Conservation (phyloP, 163 green algal genomes). For the Trebouxiophyceae sp. region DNA sequence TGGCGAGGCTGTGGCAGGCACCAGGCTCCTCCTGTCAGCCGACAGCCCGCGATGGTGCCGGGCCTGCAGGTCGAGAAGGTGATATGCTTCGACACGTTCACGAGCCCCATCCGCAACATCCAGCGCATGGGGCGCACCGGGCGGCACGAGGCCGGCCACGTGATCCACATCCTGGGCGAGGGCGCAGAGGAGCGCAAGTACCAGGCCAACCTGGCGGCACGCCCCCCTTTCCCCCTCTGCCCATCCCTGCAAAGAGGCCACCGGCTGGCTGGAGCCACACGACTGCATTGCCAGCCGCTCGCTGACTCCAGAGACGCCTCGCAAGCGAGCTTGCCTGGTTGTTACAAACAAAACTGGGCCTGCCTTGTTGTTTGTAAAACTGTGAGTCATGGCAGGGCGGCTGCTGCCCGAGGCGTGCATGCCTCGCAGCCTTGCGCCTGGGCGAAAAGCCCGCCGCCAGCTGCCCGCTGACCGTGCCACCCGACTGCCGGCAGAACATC, state of each 20-base stretch:
- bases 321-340: not conserved
- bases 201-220: constrained; percentile 16
- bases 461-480: not conserved
- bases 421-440: not conserved
- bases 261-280: not conserved
- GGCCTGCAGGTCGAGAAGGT: constrained; percentile 84
- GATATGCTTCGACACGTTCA: constrained; percentile 80
- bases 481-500: constrained; percentile 18
- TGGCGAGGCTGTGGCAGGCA: too few relatives aligned
- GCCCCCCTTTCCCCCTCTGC: too few relatives aligned
- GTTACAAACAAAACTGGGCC: not conserved
- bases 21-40: too few relatives aligned
- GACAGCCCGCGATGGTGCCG: too few relatives aligned
- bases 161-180: constrained; percentile 75
- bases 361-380: too few relatives aligned
- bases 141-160: constrained; percentile 64
- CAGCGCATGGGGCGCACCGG: constrained; percentile 94
- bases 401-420: too few relatives aligned
- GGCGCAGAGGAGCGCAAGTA: constrained; percentile 62
- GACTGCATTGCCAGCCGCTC: not conserved
- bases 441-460: not conserved
- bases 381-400: too few relatives aligned
- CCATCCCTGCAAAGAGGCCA: not conserved
- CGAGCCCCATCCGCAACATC: constrained; percentile 67
- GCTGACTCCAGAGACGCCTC: not conserved